Percentiles rank a stretch among this genome's conserved stretches.
Conservation (phyloP, 2,329 filamentous ascomycete genomes). For the Thermomyces lanuginosus region DNA sequence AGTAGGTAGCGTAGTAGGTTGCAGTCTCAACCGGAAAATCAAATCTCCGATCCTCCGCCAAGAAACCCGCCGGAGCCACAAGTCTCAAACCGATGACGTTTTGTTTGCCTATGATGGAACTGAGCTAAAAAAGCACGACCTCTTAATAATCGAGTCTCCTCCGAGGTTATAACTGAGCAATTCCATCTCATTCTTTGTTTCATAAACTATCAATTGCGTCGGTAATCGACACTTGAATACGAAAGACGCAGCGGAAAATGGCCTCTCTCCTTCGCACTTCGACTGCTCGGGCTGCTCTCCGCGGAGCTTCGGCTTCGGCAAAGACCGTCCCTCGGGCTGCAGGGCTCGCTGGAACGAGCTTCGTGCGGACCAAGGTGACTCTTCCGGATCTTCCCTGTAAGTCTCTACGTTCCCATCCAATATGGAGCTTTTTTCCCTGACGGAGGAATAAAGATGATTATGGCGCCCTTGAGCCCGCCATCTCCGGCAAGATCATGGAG, state of each 20-base stretch:
- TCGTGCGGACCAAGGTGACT: slow-evolving; percentile 75
- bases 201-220: slow-evolving; percentile 2
- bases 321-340: slow-evolving; percentile 36
- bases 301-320: slow-evolving; percentile 41
- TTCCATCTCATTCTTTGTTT: neutral
- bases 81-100: slow-evolving; percentile 9
- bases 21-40: slow-evolving; percentile 4
- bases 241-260: neutral
- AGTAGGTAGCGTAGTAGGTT: neutral
- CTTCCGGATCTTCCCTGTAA: slow-evolving; percentile 74
- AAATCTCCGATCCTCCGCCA: neutral
- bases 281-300: slow-evolving; percentile 54
- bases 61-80: too few species aligned
- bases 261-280: slow-evolving; percentile 56
- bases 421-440: neutral
- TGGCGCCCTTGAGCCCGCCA: slow-evolving; percentile 68
- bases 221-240: neutral
- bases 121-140: neutral
- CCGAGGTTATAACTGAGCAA: too few species aligned
- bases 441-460: slow-evolving; percentile 58
- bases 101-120: slow-evolving; percentile 4
- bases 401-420: slow-evolving; percentile 13
- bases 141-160: too few species aligned
- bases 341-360: slow-evolving; percentile 54
- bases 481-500: slow-evolving; percentile 91